A percentile compares a stretch with the other conserved stretches of the same genome.
Evolutionary conservation across 2,329 filamentous ascomycete genomes (phyloP).

Genomic region (Penicillium sp.): DNA sequence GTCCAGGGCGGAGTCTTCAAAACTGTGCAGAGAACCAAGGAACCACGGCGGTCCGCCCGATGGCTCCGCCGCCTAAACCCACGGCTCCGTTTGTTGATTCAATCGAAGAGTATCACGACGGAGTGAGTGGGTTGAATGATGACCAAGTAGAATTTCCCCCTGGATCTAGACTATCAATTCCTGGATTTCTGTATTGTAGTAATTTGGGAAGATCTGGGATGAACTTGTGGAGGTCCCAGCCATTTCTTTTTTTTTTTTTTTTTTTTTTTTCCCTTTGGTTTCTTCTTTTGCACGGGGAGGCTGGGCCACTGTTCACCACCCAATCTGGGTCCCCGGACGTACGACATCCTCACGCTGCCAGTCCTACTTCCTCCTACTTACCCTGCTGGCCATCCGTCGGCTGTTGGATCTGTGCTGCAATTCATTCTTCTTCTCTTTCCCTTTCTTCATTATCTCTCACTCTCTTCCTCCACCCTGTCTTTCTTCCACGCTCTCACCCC

Average conservation of each 20-base stretch:
- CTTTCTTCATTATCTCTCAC: neutral
- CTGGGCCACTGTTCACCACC: constrained; percentile 12
- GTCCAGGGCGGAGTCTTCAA: too few relatives aligned
- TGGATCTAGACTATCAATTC: neutral
- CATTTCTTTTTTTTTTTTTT: constrained; percentile 24
- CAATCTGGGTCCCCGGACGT: neutral
- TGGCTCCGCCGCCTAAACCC: constrained; percentile 10
- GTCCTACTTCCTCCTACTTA: neutral
- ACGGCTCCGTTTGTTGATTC: constrained; percentile 14
- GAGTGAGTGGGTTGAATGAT: neutral
- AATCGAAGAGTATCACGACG: neutral
- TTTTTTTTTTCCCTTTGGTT: constrained; percentile 22
- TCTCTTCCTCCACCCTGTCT: neutral
- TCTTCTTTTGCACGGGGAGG: constrained; percentile 22
- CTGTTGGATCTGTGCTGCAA: neutral
- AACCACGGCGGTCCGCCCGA: constrained; percentile 4
- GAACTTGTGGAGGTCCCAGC: constrained; percentile 25
- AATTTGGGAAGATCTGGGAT: neutral
- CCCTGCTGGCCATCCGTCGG: constrained; percentile 2
- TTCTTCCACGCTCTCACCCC: neutral
- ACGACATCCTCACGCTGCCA: neutral
- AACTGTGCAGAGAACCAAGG: neutral
- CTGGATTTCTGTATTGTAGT: neutral
- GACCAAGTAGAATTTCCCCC: neutral
- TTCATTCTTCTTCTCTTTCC: constrained; percentile 1